These are phyloP conservation scores for Venturiaceae sp. DNA, from an alignment of 2,329 filamentous ascomycete genomes.

Conservation along the genomic window DNA sequence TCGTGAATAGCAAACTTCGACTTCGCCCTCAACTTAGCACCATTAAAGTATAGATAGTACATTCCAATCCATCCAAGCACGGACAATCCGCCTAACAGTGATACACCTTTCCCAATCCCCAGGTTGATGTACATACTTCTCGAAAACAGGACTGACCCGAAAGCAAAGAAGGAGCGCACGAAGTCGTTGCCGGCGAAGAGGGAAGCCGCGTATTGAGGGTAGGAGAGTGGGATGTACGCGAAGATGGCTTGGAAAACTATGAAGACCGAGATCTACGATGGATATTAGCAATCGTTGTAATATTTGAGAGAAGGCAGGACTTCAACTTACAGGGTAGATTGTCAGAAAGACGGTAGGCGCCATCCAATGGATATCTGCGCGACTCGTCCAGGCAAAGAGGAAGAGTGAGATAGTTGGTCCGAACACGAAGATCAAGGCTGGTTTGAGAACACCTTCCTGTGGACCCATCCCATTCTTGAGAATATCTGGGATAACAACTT, in stretches of 20 bases:
- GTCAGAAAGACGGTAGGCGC: slow-evolving; percentile 47
- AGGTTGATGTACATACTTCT: slow-evolving; percentile 5
- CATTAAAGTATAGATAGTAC: slow-evolving; percentile 5
- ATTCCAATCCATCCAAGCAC: slow-evolving; percentile 6
- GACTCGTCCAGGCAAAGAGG: slow-evolving; percentile 42
- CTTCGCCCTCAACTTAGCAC: slow-evolving; percentile 5
- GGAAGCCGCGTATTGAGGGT: slow-evolving; percentile 6
- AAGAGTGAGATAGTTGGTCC: slow-evolving; percentile 21
- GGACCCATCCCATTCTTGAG: slow-evolving; percentile 14
- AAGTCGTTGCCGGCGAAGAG: slow-evolving; percentile 9
- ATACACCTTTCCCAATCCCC: slow-evolving; percentile 4
- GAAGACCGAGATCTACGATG: background rate
- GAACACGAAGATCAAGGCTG: slow-evolving; percentile 20
- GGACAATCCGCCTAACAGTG: background rate
- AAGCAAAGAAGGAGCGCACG: background rate
- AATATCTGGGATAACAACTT: slow-evolving; percentile 15
- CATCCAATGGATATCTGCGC: slow-evolving; percentile 42
- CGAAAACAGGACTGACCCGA: slow-evolving; percentile 4
- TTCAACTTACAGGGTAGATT: slow-evolving; percentile 40
- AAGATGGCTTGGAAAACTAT: slow-evolving; percentile 8
- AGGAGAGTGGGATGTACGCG: slow-evolving; percentile 6
- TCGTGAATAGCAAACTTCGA: slow-evolving; percentile 4
- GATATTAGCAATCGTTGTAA: background rate
- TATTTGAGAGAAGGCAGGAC: background rate
- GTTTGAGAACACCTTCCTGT: slow-evolving; percentile 21